Evolutionary conservation across 345 rosid species (phyloP).

Genomic region (Clausena lansium): DNA sequence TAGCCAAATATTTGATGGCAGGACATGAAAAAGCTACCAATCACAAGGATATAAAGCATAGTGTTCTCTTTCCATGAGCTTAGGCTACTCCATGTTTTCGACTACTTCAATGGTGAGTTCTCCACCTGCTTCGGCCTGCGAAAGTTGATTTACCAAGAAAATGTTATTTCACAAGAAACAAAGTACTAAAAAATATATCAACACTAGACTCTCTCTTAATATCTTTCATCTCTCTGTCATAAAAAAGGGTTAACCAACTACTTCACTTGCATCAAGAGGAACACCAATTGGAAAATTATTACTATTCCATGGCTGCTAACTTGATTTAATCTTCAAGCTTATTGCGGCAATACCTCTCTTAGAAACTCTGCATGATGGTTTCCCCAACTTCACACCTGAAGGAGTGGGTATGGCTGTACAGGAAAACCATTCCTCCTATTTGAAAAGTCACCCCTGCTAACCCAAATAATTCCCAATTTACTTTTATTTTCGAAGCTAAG

Average conservation of each 20-base stretch:
- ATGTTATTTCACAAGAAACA: not conserved
- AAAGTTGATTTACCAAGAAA: not conserved
- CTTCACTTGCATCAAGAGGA: not conserved
- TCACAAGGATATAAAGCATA: too few relatives aligned
- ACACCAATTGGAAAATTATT: not conserved
- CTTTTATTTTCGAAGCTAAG: not conserved
- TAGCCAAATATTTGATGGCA: not conserved
- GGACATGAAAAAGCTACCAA: not conserved
- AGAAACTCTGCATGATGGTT: not conserved
- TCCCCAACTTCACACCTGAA: not conserved
- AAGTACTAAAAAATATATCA: not conserved
- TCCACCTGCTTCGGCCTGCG: constrained; percentile 45
- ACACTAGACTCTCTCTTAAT: not conserved
- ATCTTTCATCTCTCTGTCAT: not conserved
- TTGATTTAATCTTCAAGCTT: not conserved
- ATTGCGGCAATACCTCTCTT: not conserved
- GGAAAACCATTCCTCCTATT: not conserved
- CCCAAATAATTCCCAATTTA: not conserved
- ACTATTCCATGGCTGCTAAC: not conserved
- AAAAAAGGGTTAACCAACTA: not conserved
- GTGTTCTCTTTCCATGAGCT: not conserved
- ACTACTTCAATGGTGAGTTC: constrained; percentile 17
- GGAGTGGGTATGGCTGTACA: not conserved
- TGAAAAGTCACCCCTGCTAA: not conserved
- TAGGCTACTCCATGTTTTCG: not conserved